phyloP scores from a whole-genome alignment of 2,329 filamentous ascomycete species.

The Achaetomium macrosporum region DNA sequence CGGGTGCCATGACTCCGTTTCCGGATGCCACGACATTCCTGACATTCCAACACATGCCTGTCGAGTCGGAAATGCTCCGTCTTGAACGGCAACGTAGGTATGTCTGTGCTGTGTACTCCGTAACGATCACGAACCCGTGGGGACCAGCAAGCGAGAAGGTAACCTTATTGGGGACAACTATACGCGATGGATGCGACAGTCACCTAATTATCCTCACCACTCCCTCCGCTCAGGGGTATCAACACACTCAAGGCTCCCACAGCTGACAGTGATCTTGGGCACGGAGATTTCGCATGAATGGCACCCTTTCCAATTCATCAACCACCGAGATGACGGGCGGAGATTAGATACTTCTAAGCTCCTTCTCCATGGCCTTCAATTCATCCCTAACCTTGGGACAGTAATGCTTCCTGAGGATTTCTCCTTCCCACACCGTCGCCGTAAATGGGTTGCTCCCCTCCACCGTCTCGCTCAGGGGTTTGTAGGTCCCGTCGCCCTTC shows the following conservation, averaged over 20 bases:
- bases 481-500: constrained; percentile 82
- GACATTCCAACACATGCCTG: too few species aligned
- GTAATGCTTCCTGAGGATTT: constrained; percentile 78
- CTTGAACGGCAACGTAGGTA: too few species aligned
- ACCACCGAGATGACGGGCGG: neutral
- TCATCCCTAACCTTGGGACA: constrained; percentile 80
- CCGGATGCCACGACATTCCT: too few species aligned
- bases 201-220: too few species aligned
- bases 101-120: too few species aligned
- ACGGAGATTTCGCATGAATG: too few species aligned
- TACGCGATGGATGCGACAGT: neutral
- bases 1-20: too few species aligned
- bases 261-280: neutral
- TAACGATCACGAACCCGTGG: too few species aligned
- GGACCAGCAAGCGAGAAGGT: neutral
- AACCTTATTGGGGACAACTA: too few species aligned
- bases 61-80: too few species aligned
- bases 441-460: constrained; percentile 90
- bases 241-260: neutral
- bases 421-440: constrained; percentile 87
- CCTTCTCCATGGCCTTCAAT: constrained; percentile 63
- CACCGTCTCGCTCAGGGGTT: constrained; percentile 64
- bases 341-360: constrained; percentile 32
- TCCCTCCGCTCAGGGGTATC: constrained; percentile 1
- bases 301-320: neutral